These are phyloP conservation scores for Claviceps digitariae DNA, from an alignment of 2,329 filamentous ascomycete genomes.

Conservation along the genomic window DNA sequence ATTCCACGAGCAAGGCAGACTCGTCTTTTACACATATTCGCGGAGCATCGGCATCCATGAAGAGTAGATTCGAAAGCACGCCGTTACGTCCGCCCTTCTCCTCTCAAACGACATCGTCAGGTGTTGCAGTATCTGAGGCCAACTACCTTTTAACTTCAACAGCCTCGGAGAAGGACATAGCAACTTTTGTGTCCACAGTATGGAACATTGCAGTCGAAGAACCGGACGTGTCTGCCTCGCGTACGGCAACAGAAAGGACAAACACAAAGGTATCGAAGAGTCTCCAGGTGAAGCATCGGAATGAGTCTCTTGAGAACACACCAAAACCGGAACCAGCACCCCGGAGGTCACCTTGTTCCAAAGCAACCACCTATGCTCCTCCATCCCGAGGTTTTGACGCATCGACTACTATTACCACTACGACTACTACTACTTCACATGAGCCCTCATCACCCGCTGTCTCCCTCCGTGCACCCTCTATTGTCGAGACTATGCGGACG, in stretches of 20 bases:
- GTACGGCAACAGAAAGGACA: slow-evolving; percentile 15
- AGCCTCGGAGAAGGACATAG: slow-evolving; percentile 39
- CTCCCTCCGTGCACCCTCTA: slow-evolving; percentile 6
- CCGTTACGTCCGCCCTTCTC: slow-evolving; percentile 11
- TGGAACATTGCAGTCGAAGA: slow-evolving; percentile 26
- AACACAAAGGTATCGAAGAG: slow-evolving; percentile 12
- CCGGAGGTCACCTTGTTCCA: slow-evolving; percentile 11
- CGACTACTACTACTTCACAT: neutral
- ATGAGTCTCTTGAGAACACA: too few species aligned
- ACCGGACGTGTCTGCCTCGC: slow-evolving; percentile 23
- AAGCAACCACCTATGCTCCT: neutral
- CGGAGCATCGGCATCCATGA: slow-evolving; percentile 19
- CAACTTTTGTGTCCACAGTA: slow-evolving; percentile 38
- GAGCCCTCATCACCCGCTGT: slow-evolving; percentile 5
- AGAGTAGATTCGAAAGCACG: slow-evolving; percentile 12
- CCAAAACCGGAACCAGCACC: neutral
- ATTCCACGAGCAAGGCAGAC: slow-evolving; percentile 25
- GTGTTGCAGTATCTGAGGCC: slow-evolving; percentile 31
- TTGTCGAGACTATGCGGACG: slow-evolving; percentile 13
- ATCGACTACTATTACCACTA: neutral
- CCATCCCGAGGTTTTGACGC: neutral
- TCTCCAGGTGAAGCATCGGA: slow-evolving; percentile 6
- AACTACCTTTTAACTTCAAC: slow-evolving; percentile 44
- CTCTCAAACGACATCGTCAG: slow-evolving; percentile 14
- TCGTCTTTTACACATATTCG: slow-evolving; percentile 27